phyloP scores from a whole-genome alignment of 768 basidiomycete genomes.

The Daedaleopsis sinensis region DNA sequence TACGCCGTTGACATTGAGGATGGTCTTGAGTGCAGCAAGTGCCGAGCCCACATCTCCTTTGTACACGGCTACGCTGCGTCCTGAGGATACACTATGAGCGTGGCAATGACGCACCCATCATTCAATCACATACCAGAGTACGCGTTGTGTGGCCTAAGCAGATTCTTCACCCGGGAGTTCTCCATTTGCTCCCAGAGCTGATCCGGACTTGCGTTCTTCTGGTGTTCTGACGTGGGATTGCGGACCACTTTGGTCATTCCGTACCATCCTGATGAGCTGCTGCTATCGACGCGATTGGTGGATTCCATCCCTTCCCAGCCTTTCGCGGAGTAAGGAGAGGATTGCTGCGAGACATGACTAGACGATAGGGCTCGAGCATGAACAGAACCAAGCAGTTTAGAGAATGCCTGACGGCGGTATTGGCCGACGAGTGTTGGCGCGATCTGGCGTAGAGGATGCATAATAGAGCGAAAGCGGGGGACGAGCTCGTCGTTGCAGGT shows the following conservation, averaged over 20 bases:
- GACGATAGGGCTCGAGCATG: not conserved
- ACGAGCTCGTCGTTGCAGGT: not conserved
- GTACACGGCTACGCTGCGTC: slow-evolving; percentile 58
- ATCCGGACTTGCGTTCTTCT: slow-evolving; percentile 31
- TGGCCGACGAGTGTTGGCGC: not conserved
- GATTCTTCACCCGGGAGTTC: slow-evolving; percentile 22
- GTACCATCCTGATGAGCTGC: too few relatives aligned
- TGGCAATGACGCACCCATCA: not conserved
- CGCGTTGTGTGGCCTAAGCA: slow-evolving; percentile 46
- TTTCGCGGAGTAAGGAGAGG: not conserved
- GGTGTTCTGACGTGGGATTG: not conserved
- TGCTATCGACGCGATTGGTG: too few relatives aligned
- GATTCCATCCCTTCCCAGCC: too few relatives aligned
- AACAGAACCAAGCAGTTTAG: not conserved
- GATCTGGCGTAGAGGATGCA: not conserved
- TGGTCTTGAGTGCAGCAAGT: slow-evolving; percentile 50
- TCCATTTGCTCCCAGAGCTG: slow-evolving; percentile 43
- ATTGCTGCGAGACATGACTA: not conserved
- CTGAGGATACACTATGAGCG: slow-evolving; percentile 38
- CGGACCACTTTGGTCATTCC: not conserved
- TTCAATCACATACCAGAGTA: slow-evolving; percentile 53
- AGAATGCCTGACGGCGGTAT: not conserved
- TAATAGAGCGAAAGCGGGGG: not conserved
- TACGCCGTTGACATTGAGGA: slow-evolving; percentile 60
- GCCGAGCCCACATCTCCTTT: slow-evolving; percentile 48